phyloP scores from a whole-genome alignment of 106 monocot species.

The Dendrobium chrysotoxum region DNA sequence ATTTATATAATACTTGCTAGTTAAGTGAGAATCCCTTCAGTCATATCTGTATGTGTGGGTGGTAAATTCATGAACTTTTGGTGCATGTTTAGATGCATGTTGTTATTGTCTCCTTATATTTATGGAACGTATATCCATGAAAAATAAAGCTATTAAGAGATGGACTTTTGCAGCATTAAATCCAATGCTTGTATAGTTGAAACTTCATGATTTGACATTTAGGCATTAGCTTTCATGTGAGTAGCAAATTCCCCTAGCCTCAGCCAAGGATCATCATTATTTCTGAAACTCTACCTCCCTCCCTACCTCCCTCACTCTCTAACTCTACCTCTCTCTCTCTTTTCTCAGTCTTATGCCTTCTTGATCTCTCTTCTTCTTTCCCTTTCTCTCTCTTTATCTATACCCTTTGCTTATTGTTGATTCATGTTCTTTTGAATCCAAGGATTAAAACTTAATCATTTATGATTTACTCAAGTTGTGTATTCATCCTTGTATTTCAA shows the following conservation, averaged over 20 bases:
- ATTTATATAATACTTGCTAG: neutral
- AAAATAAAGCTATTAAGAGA: neutral
- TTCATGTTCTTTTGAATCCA: neutral
- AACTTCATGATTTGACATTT: neutral
- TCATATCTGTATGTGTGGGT: neutral
- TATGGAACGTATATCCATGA: neutral
- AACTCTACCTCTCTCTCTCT: too few species aligned
- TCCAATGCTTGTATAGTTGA: neutral
- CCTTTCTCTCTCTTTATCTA: too few species aligned
- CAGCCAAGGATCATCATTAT: neutral
- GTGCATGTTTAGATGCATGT: neutral
- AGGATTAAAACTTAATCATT: neutral
- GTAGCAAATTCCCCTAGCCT: neutral
- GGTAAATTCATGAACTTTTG: neutral
- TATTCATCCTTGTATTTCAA: neutral
- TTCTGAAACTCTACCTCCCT: neutral
- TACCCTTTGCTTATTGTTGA: neutral
- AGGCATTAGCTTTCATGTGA: neutral
- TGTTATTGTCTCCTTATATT: neutral
- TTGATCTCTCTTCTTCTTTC: too few species aligned
- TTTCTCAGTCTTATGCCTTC: too few species aligned
- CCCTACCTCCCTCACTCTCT: neutral
- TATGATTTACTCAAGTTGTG: neutral
- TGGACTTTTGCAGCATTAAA: neutral
- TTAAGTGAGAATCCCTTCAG: too few species aligned